phyloP scores from a whole-genome alignment of 345 rosid species.

The Camelina neglecta region DNA sequence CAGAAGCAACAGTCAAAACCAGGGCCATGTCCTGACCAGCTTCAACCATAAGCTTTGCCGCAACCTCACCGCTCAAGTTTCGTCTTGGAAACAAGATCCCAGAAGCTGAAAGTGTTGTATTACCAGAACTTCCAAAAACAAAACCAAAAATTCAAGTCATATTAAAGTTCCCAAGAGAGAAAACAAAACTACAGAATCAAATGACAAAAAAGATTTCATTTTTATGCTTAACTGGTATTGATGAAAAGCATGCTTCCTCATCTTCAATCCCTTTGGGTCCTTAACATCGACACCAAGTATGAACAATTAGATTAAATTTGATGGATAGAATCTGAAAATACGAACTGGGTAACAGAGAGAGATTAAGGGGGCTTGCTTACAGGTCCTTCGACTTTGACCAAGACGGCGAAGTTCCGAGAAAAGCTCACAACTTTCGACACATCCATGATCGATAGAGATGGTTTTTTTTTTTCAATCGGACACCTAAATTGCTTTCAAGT shows the following conservation, averaged over 20 bases:
- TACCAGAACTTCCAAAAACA: constrained; percentile 62
- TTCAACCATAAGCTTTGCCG: constrained; percentile 45
- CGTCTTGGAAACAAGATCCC: constrained; percentile 69
- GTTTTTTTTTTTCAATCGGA: constrained; percentile 5
- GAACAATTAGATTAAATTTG: not conserved
- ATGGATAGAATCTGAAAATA: not conserved
- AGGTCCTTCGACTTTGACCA: constrained; percentile 88
- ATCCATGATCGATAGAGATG: constrained; percentile 51
- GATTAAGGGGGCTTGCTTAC: constrained; percentile 49
- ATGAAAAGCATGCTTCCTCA: constrained; percentile 92
- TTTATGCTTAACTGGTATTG: constrained; percentile 66
- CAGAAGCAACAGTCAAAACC: constrained; percentile 83
- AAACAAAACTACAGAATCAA: not conserved
- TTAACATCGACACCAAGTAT: constrained; percentile 33
- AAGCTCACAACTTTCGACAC: constrained; percentile 55
- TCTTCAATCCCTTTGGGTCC: constrained; percentile 95
- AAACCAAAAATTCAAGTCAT: constrained; percentile 2
- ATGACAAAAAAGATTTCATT: not conserved
- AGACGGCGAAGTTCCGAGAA: constrained; percentile 63
- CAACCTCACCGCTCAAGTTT: constrained; percentile 50
- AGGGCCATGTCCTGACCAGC: constrained; percentile 46
- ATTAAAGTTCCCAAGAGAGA: not conserved
- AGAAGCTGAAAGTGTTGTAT: constrained; percentile 86
- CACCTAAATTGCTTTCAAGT: constrained; percentile 7
- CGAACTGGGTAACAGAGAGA: not conserved